Evolutionary conservation across 73 alveolate species (phyloP).

Genomic region (Stentor roeselii): DNA sequence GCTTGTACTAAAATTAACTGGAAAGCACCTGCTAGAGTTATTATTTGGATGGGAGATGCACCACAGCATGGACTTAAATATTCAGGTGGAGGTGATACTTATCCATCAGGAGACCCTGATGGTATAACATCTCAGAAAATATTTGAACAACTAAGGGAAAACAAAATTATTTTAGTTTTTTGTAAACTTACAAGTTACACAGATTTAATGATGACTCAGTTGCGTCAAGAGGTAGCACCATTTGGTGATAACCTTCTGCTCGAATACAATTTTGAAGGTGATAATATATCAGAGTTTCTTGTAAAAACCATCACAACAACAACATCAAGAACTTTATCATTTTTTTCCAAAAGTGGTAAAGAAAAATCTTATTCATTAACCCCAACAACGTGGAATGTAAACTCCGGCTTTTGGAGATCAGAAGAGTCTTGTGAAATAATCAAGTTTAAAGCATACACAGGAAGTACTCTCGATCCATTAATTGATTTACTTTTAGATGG

Average conservation of each 20-base stretch:
- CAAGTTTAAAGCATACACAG: not conserved
- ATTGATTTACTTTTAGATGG: not conserved
- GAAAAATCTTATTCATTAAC: not conserved
- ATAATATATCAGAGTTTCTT: no score
- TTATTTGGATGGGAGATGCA: conserved; percentile 22
- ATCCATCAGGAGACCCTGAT: conserved; percentile 37
- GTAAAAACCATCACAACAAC: not conserved
- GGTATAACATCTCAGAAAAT: conserved; percentile 6
- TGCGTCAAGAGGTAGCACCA: not conserved
- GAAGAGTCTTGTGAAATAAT: not conserved
- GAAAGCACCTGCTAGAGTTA: conserved; percentile 25
- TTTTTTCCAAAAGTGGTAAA: no score
- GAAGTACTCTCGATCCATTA: not conserved
- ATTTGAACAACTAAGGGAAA: conserved; percentile 22
- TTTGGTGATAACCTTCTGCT: not conserved
- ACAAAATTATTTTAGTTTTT: not conserved
- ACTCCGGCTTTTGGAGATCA: not conserved
- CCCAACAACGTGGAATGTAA: not conserved
- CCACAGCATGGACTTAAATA: conserved; percentile 30
- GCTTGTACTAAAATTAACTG: conserved; percentile 8
- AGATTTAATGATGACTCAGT: conserved; percentile 11
- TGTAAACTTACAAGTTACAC: not conserved
- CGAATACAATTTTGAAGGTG: not conserved
- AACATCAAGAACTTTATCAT: not conserved
- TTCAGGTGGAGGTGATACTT: not conserved